These are phyloP conservation scores for Eryngium alpinum DNA, from an alignment of 140 eudicot species.

Conservation along the genomic window DNA sequence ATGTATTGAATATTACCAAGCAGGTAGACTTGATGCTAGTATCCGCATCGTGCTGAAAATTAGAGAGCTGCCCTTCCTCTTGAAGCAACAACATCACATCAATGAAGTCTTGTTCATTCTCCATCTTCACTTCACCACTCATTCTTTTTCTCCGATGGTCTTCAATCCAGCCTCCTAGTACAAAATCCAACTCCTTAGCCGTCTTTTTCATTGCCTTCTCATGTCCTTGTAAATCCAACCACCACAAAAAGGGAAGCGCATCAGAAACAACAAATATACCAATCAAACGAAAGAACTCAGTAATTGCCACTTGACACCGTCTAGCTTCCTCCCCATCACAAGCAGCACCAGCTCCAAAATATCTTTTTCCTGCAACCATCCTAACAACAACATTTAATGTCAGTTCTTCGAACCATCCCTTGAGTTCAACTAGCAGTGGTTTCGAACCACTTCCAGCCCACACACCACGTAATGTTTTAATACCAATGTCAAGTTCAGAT, in stretches of 20 bases:
- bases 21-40: constrained; percentile 28
- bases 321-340: constrained; percentile 17
- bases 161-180: constrained; percentile 32
- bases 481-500: constrained; percentile 24
- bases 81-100: constrained; percentile 26
- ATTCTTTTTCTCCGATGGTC: constrained; percentile 23
- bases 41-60: constrained; percentile 23
- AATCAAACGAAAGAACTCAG: constrained; percentile 29
- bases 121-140: background rate
- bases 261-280: constrained; percentile 32
- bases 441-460: constrained; percentile 12
- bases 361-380: constrained; percentile 27
- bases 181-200: constrained; percentile 22
- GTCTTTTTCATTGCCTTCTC: constrained; percentile 29
- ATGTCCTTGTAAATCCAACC: constrained; percentile 38
- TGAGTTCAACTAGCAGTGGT: constrained; percentile 23
- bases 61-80: constrained; percentile 20
- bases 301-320: constrained; percentile 8
- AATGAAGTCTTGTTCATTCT: constrained; percentile 26
- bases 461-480: constrained; percentile 15
- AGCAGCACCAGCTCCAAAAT: background rate
- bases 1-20: constrained; percentile 3
- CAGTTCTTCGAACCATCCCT: constrained; percentile 25
- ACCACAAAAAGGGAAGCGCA: constrained; percentile 33
- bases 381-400: constrained; percentile 22